phyloP scores from a whole-genome alignment of 2,329 filamentous ascomycete genomes.

The Lanzia echinophila region DNA sequence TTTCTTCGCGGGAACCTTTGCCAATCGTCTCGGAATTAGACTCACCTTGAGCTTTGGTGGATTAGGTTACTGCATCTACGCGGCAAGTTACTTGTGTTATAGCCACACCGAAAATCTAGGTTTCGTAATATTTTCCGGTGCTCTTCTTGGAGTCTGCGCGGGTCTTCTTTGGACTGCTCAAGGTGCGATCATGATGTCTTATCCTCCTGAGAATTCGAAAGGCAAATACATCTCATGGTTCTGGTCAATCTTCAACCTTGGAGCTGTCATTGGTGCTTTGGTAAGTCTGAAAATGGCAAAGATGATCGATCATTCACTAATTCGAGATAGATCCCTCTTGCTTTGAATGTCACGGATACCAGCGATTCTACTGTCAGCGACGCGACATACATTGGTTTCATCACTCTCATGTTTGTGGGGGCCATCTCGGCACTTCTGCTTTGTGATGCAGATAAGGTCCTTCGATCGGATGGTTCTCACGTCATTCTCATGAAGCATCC shows the following conservation, averaged over 20 bases:
- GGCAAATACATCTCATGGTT: slow-evolving; percentile 84
- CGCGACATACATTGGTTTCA: slow-evolving; percentile 76
- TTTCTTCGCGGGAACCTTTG: slow-evolving; percentile 66
- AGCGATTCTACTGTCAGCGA: slow-evolving; percentile 48
- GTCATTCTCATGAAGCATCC: slow-evolving; percentile 86
- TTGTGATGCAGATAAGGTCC: slow-evolving; percentile 60
- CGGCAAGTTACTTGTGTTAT: slow-evolving; percentile 47
- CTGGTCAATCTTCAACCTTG: slow-evolving; percentile 91
- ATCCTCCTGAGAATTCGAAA: slow-evolving; percentile 72
- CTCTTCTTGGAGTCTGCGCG: slow-evolving; percentile 69
- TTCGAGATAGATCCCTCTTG: slow-evolving; percentile 53
- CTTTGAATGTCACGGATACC: slow-evolving; percentile 57
- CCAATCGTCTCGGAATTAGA: slow-evolving; percentile 65
- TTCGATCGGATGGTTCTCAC: slow-evolving; percentile 64
- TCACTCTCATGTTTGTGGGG: slow-evolving; percentile 67
- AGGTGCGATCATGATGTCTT: slow-evolving; percentile 81
- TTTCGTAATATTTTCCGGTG: slow-evolving; percentile 69
- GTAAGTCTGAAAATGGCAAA: slow-evolving; percentile 25
- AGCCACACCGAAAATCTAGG: slow-evolving; percentile 32
- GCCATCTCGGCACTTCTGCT: slow-evolving; percentile 61
- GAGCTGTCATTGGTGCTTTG: slow-evolving; percentile 74
- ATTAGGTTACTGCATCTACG: slow-evolving; percentile 68
- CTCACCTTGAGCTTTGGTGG: slow-evolving; percentile 63
- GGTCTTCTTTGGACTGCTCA: slow-evolving; percentile 75
- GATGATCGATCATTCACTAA: background rate